Conservation (phyloP, 2,329 filamentous ascomycete species). For the Ophiostoma ips region DNA sequence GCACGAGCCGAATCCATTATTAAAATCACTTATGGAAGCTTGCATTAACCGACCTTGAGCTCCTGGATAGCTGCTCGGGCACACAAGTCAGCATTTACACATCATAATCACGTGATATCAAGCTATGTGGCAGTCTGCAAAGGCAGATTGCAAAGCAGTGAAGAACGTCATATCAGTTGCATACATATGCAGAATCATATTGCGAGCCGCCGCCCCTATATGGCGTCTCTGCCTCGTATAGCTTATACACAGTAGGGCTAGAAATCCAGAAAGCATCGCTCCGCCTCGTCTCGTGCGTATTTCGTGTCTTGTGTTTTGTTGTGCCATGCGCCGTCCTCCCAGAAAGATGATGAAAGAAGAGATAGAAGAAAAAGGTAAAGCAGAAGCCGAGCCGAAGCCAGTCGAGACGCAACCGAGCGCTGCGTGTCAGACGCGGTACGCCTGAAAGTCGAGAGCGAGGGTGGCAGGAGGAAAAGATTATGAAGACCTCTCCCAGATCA, state of each 20-base stretch:
- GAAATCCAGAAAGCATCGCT: not conserved
- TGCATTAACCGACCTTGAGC: too few species aligned
- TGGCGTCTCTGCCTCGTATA: not conserved
- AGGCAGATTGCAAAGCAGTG: not conserved
- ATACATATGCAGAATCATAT: not conserved
- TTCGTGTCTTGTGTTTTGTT: conserved; percentile 3
- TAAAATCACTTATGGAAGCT: too few species aligned
- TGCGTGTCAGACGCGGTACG: not conserved
- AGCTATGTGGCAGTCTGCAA: not conserved
- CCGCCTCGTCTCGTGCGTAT: not conserved
- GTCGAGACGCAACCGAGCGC: not conserved
- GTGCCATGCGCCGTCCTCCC: conserved; percentile 4
- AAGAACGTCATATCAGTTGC: not conserved
- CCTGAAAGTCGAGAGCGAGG: too few species aligned
- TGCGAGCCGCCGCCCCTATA: not conserved
- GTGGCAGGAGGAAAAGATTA: not conserved
- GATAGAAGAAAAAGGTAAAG: not conserved
- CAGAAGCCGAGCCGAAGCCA: not conserved
- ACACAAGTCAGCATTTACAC: too few species aligned
- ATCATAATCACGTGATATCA: not conserved
- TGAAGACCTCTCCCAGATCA: too few species aligned
- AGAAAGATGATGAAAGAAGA: not conserved
- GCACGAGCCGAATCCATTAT: too few species aligned
- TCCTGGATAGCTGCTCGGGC: too few species aligned
- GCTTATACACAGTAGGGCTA: not conserved